Percentiles rank a stretch among this genome's conserved stretches.
These are phyloP conservation scores for Diaporthe aspalathi DNA, from an alignment of 2,329 filamentous ascomycete genomes.

Conservation along the genomic window DNA sequence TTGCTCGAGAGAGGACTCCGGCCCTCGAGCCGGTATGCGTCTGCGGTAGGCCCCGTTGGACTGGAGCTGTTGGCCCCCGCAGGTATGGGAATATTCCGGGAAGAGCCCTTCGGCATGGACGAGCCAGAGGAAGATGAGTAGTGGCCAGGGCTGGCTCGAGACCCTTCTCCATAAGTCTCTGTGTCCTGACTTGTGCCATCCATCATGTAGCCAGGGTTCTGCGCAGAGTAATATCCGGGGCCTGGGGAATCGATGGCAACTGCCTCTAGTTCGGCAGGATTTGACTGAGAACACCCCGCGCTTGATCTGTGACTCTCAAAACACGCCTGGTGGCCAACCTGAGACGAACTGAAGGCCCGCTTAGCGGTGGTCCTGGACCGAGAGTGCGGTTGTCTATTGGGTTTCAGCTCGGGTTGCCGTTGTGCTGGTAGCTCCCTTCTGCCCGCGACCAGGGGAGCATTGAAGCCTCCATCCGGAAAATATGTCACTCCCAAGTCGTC, in stretches of 20 bases:
- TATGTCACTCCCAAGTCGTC: slow-evolving; percentile 30
- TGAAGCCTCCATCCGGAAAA: neutral
- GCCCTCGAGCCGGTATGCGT: slow-evolving; percentile 32
- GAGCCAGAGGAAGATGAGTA: neutral
- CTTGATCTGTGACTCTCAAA: slow-evolving; percentile 32
- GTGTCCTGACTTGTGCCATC: slow-evolving; percentile 42
- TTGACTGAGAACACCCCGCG: slow-evolving; percentile 47
- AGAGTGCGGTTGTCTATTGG: slow-evolving; percentile 53
- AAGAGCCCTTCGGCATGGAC: slow-evolving; percentile 41
- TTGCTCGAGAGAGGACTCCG: slow-evolving; percentile 35
- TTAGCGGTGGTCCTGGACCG: slow-evolving; percentile 63
- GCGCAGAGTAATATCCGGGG: slow-evolving; percentile 62
- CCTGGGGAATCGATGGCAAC: slow-evolving; percentile 39
- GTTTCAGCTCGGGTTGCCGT: slow-evolving; percentile 35
- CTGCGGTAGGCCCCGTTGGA: slow-evolving; percentile 30
- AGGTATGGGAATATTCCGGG: slow-evolving; percentile 41
- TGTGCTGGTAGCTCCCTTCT: slow-evolving; percentile 30
- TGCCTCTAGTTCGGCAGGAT: slow-evolving; percentile 49
- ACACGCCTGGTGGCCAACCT: slow-evolving; percentile 54
- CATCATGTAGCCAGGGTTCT: slow-evolving; percentile 57
- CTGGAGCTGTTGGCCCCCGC: slow-evolving; percentile 34
- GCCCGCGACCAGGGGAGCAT: neutral
- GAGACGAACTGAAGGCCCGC: slow-evolving; percentile 55
- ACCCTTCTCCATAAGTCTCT: neutral
- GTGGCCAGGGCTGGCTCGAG: neutral